Percentiles rank a stretch among this genome's conserved stretches.
Conservation (phyloP, 257 asterid species). For the Solanum appendiculatum region DNA sequence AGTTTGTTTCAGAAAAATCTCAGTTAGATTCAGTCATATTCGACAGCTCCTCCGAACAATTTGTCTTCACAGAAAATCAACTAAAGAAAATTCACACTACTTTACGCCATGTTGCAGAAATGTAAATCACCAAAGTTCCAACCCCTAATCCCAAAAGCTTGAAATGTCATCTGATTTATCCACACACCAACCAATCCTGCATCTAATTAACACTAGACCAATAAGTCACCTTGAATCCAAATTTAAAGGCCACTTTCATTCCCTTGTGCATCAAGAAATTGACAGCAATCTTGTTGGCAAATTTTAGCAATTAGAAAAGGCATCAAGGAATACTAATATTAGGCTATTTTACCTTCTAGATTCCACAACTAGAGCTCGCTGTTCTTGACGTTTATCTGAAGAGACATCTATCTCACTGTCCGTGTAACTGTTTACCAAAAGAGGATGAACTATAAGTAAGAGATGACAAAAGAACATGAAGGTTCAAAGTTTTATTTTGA, state of each 20-base stretch:
- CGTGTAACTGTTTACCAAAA: slow-evolving; percentile 39
- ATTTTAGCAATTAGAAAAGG: not conserved
- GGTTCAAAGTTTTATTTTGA: not conserved
- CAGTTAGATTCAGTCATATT: not conserved
- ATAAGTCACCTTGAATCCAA: not conserved
- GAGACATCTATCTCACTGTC: slow-evolving; percentile 37
- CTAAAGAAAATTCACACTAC: not conserved
- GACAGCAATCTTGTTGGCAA: not conserved
- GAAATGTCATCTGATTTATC: not conserved
- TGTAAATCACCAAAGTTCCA: not conserved
- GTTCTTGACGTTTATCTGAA: slow-evolving; percentile 42
- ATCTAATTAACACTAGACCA: not conserved
- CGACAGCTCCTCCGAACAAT: not conserved
- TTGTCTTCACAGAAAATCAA: not conserved
- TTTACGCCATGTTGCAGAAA: not conserved
- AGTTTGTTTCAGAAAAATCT: not conserved
- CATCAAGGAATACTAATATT: not conserved
- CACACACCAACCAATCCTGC: not conserved
- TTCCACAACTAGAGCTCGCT: slow-evolving; percentile 55
- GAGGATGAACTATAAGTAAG: not conserved
- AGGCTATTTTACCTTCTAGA: slow-evolving; percentile 51
- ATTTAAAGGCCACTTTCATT: not conserved
- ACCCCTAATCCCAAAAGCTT: not conserved
- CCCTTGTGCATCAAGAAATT: not conserved
- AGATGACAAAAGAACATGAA: slow-evolving; percentile 4